phyloP scores from a whole-genome alignment of 2,329 filamentous ascomycete genomes.

The Tolypocladium nubicola region DNA sequence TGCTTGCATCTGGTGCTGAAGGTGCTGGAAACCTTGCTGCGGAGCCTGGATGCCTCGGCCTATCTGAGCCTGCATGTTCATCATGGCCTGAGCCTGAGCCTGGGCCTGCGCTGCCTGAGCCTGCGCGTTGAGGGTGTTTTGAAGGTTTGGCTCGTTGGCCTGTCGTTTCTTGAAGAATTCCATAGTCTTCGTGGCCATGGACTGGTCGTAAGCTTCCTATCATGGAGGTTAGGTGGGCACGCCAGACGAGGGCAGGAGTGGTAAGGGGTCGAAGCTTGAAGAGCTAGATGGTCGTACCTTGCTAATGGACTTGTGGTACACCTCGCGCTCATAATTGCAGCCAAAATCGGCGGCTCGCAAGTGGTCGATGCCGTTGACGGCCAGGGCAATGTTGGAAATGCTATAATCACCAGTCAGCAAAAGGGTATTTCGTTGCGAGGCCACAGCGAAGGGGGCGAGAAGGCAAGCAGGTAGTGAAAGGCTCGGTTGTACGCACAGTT shows the following conservation, averaged over 20 bases:
- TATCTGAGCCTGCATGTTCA: conserved; percentile 44
- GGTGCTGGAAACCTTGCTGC: conserved; percentile 45
- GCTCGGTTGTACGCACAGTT: conserved; percentile 23
- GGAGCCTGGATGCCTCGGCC: conserved; percentile 37
- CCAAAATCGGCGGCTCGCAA: conserved; percentile 30
- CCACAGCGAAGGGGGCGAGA: not conserved
- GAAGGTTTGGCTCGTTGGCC: conserved; percentile 35
- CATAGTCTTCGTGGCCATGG: conserved; percentile 32
- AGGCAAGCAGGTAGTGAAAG: not conserved
- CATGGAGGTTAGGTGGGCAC: conserved; percentile 8
- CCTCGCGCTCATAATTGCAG: conserved; percentile 36
- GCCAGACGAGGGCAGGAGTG: not conserved
- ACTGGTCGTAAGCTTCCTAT: conserved; percentile 39
- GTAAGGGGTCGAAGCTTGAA: not conserved
- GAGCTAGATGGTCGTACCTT: conserved; percentile 29
- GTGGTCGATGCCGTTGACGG: conserved; percentile 28
- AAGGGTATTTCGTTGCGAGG: not conserved
- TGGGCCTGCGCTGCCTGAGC: conserved; percentile 26
- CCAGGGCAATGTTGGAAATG: conserved; percentile 40
- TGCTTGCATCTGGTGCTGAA: conserved; percentile 49
- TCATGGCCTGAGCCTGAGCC: conserved; percentile 36
- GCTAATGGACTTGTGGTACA: conserved; percentile 32
- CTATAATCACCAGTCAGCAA: conserved; percentile 18
- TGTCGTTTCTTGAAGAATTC: conserved; percentile 42
- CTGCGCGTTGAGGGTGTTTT: conserved; percentile 37